Percentiles rank a stretch among this genome's conserved stretches.
Conservation (phyloP, 495 filamentous ascomycete species). For the Baudoinia panamericana region DNA sequence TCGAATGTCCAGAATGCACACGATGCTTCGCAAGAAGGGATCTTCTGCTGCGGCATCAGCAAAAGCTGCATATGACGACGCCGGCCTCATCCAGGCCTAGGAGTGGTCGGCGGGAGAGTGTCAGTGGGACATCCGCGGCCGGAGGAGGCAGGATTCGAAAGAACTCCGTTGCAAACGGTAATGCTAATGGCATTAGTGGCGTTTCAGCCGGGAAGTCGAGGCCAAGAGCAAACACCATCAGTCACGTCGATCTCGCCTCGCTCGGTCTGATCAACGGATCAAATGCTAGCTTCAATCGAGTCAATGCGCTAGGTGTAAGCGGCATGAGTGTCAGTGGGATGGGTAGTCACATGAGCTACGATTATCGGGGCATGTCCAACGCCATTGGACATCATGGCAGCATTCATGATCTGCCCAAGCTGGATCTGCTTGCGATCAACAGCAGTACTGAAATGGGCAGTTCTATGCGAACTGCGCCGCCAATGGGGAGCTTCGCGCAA, state of each 20-base stretch:
- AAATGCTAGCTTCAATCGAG: constrained; percentile 42
- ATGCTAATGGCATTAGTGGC: constrained; percentile 33
- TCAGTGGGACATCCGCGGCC: constrained; percentile 38
- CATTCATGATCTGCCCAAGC: constrained; percentile 57
- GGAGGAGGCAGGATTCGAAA: constrained; percentile 57
- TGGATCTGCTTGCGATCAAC: constrained; percentile 66
- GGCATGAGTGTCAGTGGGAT: constrained; percentile 37
- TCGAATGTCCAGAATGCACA: constrained; percentile 91
- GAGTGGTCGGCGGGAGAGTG: constrained; percentile 69
- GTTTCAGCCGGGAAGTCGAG: constrained; percentile 51
- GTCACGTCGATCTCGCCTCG: constrained; percentile 72
- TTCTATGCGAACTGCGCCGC: constrained; percentile 67
- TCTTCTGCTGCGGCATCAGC: constrained; percentile 85
- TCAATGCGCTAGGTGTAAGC: constrained; percentile 24
- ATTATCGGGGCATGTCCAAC: constrained; percentile 60
- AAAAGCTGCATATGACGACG: constrained; percentile 96
- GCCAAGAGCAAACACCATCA: constrained; percentile 91
- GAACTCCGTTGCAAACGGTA: constrained; percentile 64
- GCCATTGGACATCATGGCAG: constrained; percentile 51
- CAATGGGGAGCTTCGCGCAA: constrained; percentile 49
- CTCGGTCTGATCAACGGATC: constrained; percentile 54
- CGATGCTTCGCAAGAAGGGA: constrained; percentile 93
- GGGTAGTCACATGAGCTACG: constrained; percentile 46
- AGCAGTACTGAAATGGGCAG: constrained; percentile 43
- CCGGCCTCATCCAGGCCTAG: constrained; percentile 79